Evolutionary conservation across 2,329 filamentous ascomycete genomes (phyloP).

Genomic region (Leptosphaerulina australis): DNA sequence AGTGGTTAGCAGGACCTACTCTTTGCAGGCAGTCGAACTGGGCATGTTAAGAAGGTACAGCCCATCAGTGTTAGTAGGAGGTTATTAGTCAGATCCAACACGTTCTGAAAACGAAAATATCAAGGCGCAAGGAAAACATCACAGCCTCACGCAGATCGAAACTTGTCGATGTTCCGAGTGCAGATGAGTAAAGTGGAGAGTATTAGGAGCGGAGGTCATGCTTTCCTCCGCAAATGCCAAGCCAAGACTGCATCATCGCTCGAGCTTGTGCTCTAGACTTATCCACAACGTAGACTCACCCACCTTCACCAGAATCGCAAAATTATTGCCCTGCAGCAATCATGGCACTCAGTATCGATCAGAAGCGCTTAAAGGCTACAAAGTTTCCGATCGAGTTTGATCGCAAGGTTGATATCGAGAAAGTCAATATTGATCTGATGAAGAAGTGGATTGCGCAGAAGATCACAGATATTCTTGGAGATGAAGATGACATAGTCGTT

Average conservation of each 20-base stretch:
- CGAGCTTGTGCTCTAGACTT: conserved; percentile 5
- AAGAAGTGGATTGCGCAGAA: conserved; percentile 97
- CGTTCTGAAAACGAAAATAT: background rate
- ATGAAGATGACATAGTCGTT: conserved; percentile 93
- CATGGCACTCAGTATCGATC: conserved; percentile 86
- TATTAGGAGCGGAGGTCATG: conserved; percentile 8
- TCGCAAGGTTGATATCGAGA: conserved; percentile 94
- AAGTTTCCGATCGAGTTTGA: conserved; percentile 95
- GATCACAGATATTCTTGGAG: conserved; percentile 86
- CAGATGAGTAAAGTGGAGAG: background rate
- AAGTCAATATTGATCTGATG: conserved; percentile 97
- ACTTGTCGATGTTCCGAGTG: background rate
- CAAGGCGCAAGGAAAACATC: background rate
- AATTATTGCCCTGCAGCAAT: conserved; percentile 25
- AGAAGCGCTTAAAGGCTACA: conserved; percentile 85
- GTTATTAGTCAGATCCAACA: background rate
- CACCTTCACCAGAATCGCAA: background rate
- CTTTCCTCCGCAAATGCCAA: conserved; percentile 15
- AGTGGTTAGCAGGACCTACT: background rate
- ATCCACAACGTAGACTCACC: background rate
- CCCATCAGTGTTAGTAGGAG: background rate
- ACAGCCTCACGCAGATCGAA: background rate
- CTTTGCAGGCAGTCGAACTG: background rate
- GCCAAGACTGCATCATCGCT: conserved; percentile 14
- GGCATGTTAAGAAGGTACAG: background rate